Conservation (phyloP, 2,329 filamentous ascomycete genomes). For the Onygenales sp. region DNA sequence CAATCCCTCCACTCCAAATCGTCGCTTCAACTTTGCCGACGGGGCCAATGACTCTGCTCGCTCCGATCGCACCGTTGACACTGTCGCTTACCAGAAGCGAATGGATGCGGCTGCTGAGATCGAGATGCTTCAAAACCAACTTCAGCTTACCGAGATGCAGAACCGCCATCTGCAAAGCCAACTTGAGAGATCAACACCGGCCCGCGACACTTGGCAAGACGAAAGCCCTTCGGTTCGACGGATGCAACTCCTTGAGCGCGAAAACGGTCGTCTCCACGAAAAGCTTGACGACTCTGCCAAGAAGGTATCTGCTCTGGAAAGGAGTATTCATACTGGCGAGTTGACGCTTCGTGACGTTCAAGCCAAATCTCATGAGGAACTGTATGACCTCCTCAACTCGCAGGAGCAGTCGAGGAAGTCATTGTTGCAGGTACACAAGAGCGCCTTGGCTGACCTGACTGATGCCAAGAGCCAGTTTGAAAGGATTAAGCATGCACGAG, state of each 20-base stretch:
- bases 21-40: conserved; percentile 57
- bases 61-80: conserved; percentile 78
- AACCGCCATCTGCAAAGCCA: conserved; percentile 88
- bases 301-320: conserved; percentile 84
- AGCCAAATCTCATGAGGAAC: conserved; percentile 85
- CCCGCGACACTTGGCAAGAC: conserved; percentile 54
- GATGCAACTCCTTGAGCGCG: conserved; percentile 84
- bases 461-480: conserved; percentile 84
- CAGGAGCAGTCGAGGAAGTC: conserved; percentile 83
- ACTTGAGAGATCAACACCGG: conserved; percentile 59
- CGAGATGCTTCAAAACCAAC: conserved; percentile 85
- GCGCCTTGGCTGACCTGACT: conserved; percentile 71
- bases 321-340: conserved; percentile 76
- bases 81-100: conserved; percentile 71
- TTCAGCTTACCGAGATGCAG: conserved; percentile 90
- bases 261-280: conserved; percentile 83
- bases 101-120: conserved; percentile 88
- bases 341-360: conserved; percentile 85
- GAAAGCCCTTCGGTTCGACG: conserved; percentile 71
- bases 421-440: conserved; percentile 74
- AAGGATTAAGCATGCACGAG: conserved; percentile 71
- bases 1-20: conserved; percentile 65
- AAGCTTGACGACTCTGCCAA: conserved; percentile 89
- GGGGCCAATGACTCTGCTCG: conserved; percentile 62
- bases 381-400: conserved; percentile 83